Percentiles rank a stretch among this genome's conserved stretches.
Evolutionary conservation across 73 alveolate genomes (phyloP).

Genomic region (Stentor roeselii): DNA sequence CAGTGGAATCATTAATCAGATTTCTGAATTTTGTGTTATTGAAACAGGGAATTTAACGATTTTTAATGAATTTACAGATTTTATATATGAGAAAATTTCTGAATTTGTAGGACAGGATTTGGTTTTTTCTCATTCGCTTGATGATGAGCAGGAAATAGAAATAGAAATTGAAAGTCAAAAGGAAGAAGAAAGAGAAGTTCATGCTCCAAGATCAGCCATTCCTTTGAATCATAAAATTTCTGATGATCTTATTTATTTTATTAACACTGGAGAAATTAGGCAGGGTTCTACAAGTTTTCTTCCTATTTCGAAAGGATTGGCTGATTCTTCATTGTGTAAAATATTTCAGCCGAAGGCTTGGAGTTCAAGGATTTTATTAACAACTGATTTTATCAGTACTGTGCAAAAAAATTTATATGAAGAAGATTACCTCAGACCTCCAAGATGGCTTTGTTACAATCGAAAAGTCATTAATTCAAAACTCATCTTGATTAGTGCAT

Average conservation of each 20-base stretch:
- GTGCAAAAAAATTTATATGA: not conserved
- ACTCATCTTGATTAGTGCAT: not conserved
- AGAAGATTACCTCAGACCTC: not conserved
- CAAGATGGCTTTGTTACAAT: not conserved
- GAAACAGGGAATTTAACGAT: too few species aligned
- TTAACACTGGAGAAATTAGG: not conserved
- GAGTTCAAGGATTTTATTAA: not conserved
- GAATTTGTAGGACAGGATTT: too few species aligned
- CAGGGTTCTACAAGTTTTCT: not conserved
- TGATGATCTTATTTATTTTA: not conserved
- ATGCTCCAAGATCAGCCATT: not conserved
- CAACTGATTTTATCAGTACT: not conserved
- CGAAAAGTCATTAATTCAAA: not conserved
- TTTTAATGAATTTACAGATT: too few species aligned
- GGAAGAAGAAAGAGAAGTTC: not conserved
- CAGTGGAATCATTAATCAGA: too few species aligned
- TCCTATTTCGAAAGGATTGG: not conserved
- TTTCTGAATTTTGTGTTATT: not conserved
- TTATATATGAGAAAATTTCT: too few species aligned
- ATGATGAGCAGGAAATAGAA: too few species aligned
- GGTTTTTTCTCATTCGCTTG: too few species aligned
- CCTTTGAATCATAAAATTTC: not conserved
- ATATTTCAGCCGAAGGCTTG: not conserved
- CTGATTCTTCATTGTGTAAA: not conserved
- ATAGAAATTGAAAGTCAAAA: too few species aligned